Conservation (phyloP, 2,329 filamentous ascomycete genomes). For the Hypoxylon sp. region DNA sequence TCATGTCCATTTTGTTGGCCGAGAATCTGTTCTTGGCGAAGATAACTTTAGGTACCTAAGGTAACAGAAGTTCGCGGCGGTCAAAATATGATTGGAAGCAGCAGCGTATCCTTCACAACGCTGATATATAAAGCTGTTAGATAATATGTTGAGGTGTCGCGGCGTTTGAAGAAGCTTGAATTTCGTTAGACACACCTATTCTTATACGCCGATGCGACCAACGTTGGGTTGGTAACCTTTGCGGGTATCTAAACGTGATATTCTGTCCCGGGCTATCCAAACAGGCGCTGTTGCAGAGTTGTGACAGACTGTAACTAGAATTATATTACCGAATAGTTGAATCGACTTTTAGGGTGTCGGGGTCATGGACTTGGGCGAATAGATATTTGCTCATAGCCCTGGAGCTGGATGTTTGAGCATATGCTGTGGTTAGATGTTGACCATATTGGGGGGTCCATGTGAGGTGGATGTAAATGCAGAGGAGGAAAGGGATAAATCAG, state of each 20-base stretch:
- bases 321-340: not conserved
- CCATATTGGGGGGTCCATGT: not conserved
- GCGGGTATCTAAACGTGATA: constrained; percentile 5
- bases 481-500: constrained; percentile 5
- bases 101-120: not conserved
- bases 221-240: not conserved
- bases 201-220: constrained; percentile 15
- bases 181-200: constrained; percentile 7
- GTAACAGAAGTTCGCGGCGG: not conserved
- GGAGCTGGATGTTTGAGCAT: not conserved
- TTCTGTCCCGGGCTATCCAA: constrained; percentile 7
- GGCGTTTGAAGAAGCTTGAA: not conserved
- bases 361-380: constrained; percentile 12
- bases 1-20: constrained; percentile 35
- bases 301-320: constrained; percentile 5
- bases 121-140: constrained; percentile 2
- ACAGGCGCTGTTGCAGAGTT: constrained; percentile 15
- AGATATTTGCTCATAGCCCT: constrained; percentile 26
- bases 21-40: not conserved
- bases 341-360: not conserved
- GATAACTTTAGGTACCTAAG: not conserved
- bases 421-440: constrained; percentile 21
- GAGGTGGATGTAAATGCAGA: not conserved
- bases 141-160: not conserved
- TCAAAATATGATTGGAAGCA: not conserved